Percentiles rank a stretch among this genome's conserved stretches.
phyloP scores from a whole-genome alignment of 306 rosid species.

The Spatholobus suberectus region DNA sequence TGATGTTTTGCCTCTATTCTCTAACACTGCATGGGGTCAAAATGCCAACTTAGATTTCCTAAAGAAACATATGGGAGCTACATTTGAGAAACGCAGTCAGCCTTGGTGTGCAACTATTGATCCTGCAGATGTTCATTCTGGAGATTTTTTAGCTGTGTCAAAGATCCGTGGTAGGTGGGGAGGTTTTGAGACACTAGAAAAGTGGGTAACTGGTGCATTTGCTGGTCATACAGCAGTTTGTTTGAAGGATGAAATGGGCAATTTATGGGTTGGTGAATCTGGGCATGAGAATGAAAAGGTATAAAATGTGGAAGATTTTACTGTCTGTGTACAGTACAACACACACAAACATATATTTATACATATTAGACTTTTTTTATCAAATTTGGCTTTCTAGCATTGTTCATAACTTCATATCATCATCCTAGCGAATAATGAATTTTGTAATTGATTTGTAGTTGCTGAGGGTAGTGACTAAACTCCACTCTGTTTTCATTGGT shows the following conservation, averaged over 20 bases:
- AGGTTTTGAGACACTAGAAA: slow-evolving; percentile 96
- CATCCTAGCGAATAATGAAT: neutral
- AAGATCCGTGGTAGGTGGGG: slow-evolving; percentile 99
- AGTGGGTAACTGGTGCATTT: slow-evolving; percentile 98
- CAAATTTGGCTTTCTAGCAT: neutral
- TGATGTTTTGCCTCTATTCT: slow-evolving; percentile 88
- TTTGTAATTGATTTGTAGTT: slow-evolving; percentile 2
- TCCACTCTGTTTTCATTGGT: slow-evolving; percentile 8
- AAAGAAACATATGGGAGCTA: slow-evolving; percentile 93
- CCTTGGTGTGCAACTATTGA: slow-evolving; percentile 78
- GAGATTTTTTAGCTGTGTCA: slow-evolving; percentile 92
- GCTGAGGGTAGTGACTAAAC: neutral
- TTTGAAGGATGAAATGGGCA: slow-evolving; percentile 92
- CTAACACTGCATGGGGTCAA: slow-evolving; percentile 95
- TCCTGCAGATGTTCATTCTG: slow-evolving; percentile 91
- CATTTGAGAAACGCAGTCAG: slow-evolving; percentile 76
- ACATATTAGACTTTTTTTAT: neutral
- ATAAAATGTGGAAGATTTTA: slow-evolving; percentile 31
- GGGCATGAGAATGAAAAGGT: slow-evolving; percentile 99
- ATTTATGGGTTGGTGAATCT: slow-evolving; percentile 98
- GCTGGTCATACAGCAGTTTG: slow-evolving; percentile 99
- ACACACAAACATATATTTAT: neutral
- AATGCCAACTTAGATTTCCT: slow-evolving; percentile 79
- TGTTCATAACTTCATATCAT: neutral
- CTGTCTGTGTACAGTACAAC: neutral